These are phyloP conservation scores for Aspergillus persii DNA, from an alignment of 2,329 filamentous ascomycete species.

Conservation along the genomic window DNA sequence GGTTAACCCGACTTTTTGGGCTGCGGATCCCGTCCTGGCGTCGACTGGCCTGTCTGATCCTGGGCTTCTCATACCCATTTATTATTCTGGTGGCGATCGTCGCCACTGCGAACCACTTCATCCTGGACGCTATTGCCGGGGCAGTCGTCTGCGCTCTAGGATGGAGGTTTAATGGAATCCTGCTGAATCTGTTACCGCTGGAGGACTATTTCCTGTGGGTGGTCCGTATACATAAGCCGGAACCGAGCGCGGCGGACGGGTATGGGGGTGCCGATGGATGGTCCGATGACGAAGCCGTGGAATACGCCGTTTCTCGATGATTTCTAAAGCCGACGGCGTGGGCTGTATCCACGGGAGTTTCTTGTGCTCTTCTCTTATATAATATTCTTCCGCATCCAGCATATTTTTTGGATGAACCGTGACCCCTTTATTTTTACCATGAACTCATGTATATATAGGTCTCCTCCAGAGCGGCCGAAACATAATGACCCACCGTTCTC, in stretches of 20 bases:
- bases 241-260: constrained; percentile 17
- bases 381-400: background rate
- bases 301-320: constrained; percentile 14
- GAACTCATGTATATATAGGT: background rate
- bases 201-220: constrained; percentile 68
- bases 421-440: background rate
- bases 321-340: too few relatives aligned
- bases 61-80: constrained; percentile 63
- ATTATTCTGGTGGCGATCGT: constrained; percentile 67
- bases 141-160: constrained; percentile 63
- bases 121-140: constrained; percentile 69
- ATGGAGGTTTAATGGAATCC: constrained; percentile 55
- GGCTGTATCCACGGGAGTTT: too few relatives aligned
- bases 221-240: constrained; percentile 65
- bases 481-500: background rate
- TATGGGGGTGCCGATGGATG: constrained; percentile 20
- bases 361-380: background rate
- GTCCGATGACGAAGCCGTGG: constrained; percentile 17
- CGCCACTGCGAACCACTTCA: constrained; percentile 70
- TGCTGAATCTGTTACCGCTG: constrained; percentile 63
- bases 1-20: constrained; percentile 35
- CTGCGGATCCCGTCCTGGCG: constrained; percentile 49
- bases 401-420: background rate
- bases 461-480: background rate
- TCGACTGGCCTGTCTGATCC: constrained; percentile 48